Conservation (phyloP, 2,329 filamentous ascomycete species). For the Lasiodiplodia citricola region DNA sequence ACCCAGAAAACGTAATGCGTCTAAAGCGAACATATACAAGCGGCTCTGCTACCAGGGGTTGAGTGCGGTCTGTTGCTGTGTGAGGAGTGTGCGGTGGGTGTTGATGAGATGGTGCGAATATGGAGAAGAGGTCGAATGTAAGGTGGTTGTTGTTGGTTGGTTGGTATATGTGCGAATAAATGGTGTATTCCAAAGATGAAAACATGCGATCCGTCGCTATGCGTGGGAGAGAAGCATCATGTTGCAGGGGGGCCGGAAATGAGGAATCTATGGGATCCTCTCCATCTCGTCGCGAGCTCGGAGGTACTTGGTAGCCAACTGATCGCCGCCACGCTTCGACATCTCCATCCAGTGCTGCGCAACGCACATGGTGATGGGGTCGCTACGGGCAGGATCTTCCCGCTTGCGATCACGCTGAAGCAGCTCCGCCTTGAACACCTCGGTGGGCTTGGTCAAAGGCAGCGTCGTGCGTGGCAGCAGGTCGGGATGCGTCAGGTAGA, state of each 20-base stretch:
- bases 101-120: not conserved
- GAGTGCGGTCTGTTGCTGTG: not conserved
- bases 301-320: slow-evolving; percentile 81
- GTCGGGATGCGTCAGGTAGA: slow-evolving; percentile 92
- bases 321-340: slow-evolving; percentile 83
- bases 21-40: slow-evolving; percentile 20
- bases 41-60: not conserved
- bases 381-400: slow-evolving; percentile 68
- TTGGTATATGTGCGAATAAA: slow-evolving; percentile 19
- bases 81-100: not conserved
- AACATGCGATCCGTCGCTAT: slow-evolving; percentile 22
- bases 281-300: slow-evolving; percentile 71
- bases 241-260: not conserved
- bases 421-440: slow-evolving; percentile 88
- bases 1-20: slow-evolving; percentile 15
- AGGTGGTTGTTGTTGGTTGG: not conserved
- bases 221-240: not conserved
- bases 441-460: slow-evolving; percentile 80
- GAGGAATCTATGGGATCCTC: slow-evolving; percentile 54
- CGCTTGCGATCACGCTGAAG: slow-evolving; percentile 67
- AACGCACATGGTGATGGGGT: slow-evolving; percentile 89
- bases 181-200: slow-evolving; percentile 8
- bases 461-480: slow-evolving; percentile 79
- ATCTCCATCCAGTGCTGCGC: slow-evolving; percentile 98
- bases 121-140: slow-evolving; percentile 11